Base-by-base conservation (phyloP, 2,329 filamentous ascomycete species). In the Ophiostoma montium region DNA sequence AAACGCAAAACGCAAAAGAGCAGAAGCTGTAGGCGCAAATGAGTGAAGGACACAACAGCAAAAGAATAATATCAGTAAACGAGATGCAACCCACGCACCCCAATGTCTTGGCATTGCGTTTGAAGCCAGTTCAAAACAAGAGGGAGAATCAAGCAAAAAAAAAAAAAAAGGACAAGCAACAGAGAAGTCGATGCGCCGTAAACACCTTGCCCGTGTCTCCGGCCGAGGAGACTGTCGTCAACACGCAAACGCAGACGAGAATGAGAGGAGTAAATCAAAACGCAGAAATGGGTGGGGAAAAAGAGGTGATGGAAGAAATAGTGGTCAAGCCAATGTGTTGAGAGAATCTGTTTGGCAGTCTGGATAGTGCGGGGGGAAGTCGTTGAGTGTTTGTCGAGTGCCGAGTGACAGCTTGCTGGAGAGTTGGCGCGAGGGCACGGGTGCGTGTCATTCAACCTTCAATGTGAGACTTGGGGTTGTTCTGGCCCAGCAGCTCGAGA, bases 401-500 rank as follows among this genome's bases (percentile, higher is more conserved):
- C n/a, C n/a, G 21, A 3, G 5, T 42, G 21, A 18, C 19, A 15
- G 13, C n/a, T 7, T 5, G n/a, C 11, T n/a, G 16, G 16, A 30
- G 23, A 44, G 27, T 11, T 8, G 10, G 8, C 6, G 23, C 9
- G 13, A 15, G 15, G 21, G 15, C 21, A n/a, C 19, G 15, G n/a
- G 12, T n/a, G 13, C 13, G 35, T 21, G 16, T 19, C 5, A n/a
- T 30, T 70, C 56, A 92, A 36, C 84, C 85, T 65, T 94, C 87
- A 55, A 92, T 86, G 56, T 94, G 81, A 44, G 82, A 76, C 66
- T 90, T 90, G 31, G 83, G 80, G 59, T 74, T 80, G 58, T 74
- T 76, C 63, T 86, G 84, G 46, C 84, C 86, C 32, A 95, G 69
- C 3, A 95, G 74, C 65, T 95, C 90, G 36, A 95, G 73, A 63